Evolutionary conservation across 2,329 filamentous ascomycete genomes (phyloP), one percentile per base, ranked within the genome.

Genomic region (Ceratocystis huliohia): DNA sequence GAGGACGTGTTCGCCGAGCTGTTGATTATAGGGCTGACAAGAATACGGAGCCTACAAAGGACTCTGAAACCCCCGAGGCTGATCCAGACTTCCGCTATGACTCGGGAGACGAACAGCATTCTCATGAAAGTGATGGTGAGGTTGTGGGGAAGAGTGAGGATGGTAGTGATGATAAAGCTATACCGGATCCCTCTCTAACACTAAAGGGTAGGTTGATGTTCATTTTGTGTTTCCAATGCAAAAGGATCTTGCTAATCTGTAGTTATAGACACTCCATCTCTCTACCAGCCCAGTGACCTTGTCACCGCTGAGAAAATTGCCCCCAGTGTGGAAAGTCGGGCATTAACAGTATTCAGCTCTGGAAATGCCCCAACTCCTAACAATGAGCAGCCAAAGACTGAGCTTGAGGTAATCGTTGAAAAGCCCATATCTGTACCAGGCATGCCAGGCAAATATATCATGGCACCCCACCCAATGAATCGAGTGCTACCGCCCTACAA

Each of bases 1-100:
- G 94, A 48, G 89, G 90, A 69, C 84, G 94, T 70, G 85, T 86
- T 69, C 84, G 88, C 68, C 78, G 79, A 70, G 81, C 46, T 5
- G 46, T 68, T 17, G 61, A 68, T 30, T 68, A 68, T 28, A 53
- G 48, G 15, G 46, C 56, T 15, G 44, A 20, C 13, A 61, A 66
- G 30, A 15, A 53, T 4, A 20, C 17, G 7, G 72, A 74, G 33
- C 73, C 73, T 22, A 67, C 70, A 30, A 71, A 70, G 44, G 70
- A 69, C 22, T 67, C 68, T 46, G 68, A 69, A 25, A 72, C 70
- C 45, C 69, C 69, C 67, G 68, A 70, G 2, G 46, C 37, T 7
- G 66, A 63, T 59, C 46, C 33, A 2, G 61, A 50, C n/a, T 45
- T 62, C 46, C 41, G n/a, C 13, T 41, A 46, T 3, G 41, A 57